Evolutionary conservation across 1,139 yeast species (phyloP), one percentile per base, ranked within the genome.

Genomic region (Debaryomycetaceae sp.): DNA sequence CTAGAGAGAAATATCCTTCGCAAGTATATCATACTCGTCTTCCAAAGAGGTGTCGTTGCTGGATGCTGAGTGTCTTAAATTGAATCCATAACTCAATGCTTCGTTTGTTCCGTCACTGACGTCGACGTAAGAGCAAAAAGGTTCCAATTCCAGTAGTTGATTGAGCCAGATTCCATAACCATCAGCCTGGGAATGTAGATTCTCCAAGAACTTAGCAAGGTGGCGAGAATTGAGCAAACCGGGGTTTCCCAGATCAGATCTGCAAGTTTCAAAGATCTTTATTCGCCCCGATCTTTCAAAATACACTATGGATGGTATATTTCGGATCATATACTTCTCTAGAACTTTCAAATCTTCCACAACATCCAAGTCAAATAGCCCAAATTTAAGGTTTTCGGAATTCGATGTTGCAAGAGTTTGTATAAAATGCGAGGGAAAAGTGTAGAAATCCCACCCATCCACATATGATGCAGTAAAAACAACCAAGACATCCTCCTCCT

Each of bases 361-460:
- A 7, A 54, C 47, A 30, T 58, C 64, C 15, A 60, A 49, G 39
- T 63, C 63, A 2, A 61, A 56, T 3, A 67, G 42, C 5, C 59
- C 62, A 46, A 68, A 63, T 14, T 41, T 36, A 5, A 55, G 30
- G 8, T 31, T 28, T 1, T 43, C 41, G 4, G 49, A 22, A 7
- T 43, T 34, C 5, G 48, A 42, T 11, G 41, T 32, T 3, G 72
- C 63, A 9, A 63, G 42, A 37, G 45, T 47, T 41, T 68, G 73
- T 41, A 58, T 61, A 43, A 62, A 67, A 47, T 71, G 77, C 6
- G 53, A 48, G 1, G 73, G 74, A 34, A 53, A 58, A 29, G 58
- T 49, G 41, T 53, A 58, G 14, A 60, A 58, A 26, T 49, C 44
- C 75, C 76, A 71, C 4, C 57, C 67, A 5, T 47, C 45, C 28